Evolutionary conservation across 257 asterid species (phyloP), one percentile per base, ranked within the genome.

Genomic region (Fraxinus pennsylvanica): DNA sequence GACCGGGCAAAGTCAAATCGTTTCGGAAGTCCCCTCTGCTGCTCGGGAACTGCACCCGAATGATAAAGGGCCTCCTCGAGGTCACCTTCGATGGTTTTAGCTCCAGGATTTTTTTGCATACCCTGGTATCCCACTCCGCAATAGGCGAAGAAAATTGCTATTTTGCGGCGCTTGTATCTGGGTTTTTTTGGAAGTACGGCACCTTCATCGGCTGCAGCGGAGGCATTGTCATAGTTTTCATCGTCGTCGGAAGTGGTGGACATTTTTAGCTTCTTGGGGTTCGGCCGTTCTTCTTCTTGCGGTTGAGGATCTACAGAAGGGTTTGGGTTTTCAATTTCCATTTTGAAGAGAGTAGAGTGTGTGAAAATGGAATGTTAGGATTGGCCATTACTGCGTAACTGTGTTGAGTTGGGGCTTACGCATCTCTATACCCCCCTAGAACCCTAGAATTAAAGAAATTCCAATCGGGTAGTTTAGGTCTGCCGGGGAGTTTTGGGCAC

Each of bases 71-170:
- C 98, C 79, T 95, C 98, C 87, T 95, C 99, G 38, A 95, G 87
- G 75, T 95, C 99, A 29, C 97, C 99, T 85, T 95, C 99, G 75
- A 93, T 95, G 76, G 99, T 95, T 83, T 93, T 95, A 45, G 99
- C 99, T 29, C 99, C 99, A 13, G 99, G 99, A 32, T 95, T 95
- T 75, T 94, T 95, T 76, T 95, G 99, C 99, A 95, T 95, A 5
- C 99, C 98, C 74, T 93, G 98, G 84, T 95, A 95, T 9, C 98
- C 97, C 3, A 93, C 97, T 74, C 99, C 99, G 83, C 97, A 93
- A 74, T 89, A 93, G 5, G 97, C 97, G 80, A 95, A 90, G 84
- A 95, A 93, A 1, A 95, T 89, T 10, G 99, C 97, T 79, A 95
- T 70, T 83, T 93, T 93, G 32, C 99, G 96, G 80, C 97, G 98